Base-by-base conservation (phyloP, 2,329 filamentous ascomycete species). In the Phaeosphaeriaceae sp. region DNA sequence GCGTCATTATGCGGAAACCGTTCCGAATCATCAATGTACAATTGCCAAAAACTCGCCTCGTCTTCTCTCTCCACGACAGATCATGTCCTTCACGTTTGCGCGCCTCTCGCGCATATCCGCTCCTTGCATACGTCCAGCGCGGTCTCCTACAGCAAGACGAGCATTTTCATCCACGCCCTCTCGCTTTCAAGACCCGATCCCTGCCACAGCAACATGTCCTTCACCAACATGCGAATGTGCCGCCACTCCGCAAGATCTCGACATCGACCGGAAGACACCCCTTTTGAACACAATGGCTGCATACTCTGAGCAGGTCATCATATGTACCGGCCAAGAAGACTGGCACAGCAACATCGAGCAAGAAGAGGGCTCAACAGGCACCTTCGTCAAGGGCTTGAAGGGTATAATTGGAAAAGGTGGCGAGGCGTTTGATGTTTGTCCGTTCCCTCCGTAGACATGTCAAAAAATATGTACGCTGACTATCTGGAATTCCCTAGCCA, bases 261-360 rank as follows among this genome's bases (percentile, higher is more conserved):
- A 89, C 22, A 94, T 97, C 54, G 93, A 97, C 73, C 84, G 85
- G 68, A 84, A 86, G 60, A 86, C 86, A 42, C 83, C 85, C 19
- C 81, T 97, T 46, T 89, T 91, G 72, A 91, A 91, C 13, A 90
- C 91, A 6, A 94, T 97, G 79, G 84, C 90, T 1, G 82, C 85
- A 1, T 97, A 97, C 74, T 84, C 88, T 1, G 90, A 96, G 77
- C 93, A 97, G 68, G 86, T 97, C 3, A 78, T 98, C 10, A 84
- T 97, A 15, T 94, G 91, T 62, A 97, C 93, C 0, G 93, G 92
- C 4, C 87, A 88, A 60, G 80, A 84, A 28, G 91, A 97, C 79
- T 97, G 94, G 94, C 82, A 84, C 26, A 94, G 91, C 71, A 86
- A 87, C 57, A 96, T 97, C 62, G 93, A 97, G 74, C 89, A 97